These are phyloP conservation scores for Erigeron philadelphicus DNA, from an alignment of 140 eudicot genomes.

Conservation along the genomic window DNA sequence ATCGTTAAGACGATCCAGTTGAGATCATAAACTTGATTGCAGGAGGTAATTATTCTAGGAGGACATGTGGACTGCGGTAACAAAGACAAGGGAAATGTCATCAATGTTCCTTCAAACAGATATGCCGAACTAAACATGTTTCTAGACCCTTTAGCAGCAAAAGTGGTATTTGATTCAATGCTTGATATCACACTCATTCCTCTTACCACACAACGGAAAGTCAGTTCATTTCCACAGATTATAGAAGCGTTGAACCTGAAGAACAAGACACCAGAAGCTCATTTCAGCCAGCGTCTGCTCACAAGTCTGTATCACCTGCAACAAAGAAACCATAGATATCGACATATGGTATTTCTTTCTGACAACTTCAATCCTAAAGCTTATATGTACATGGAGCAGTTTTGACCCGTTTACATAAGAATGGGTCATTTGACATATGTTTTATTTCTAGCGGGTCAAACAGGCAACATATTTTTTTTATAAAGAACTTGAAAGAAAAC, in stretches of 20 bases:
- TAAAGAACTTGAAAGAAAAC: not conserved
- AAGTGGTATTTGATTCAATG: slow-evolving; percentile 48
- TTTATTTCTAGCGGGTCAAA: not conserved
- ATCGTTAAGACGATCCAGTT: not conserved
- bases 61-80: slow-evolving; percentile 42
- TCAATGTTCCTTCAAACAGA: slow-evolving; percentile 53
- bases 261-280: slow-evolving; percentile 55
- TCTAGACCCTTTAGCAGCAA: slow-evolving; percentile 82
- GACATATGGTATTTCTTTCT: slow-evolving; percentile 50
- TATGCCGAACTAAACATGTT: slow-evolving; percentile 69
- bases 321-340: slow-evolving; percentile 42
- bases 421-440: not conserved
- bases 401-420: not conserved
- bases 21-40: slow-evolving; percentile 23
- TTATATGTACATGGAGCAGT: not conserved
- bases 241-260: slow-evolving; percentile 25
- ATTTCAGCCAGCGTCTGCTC: slow-evolving; percentile 44
- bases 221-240: slow-evolving; percentile 29
- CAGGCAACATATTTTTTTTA: no score
- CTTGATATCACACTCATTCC: slow-evolving; percentile 62
- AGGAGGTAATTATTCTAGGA: slow-evolving; percentile 68
- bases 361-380: not conserved
- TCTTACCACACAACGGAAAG: slow-evolving; percentile 46
- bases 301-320: slow-evolving; percentile 43
- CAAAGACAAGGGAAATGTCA: slow-evolving; percentile 49